Evolutionary conservation across 371 early-diverging fungal genomes (phyloP), one percentile per base, ranked within the genome.

Genomic region (Mortierella sp.): DNA sequence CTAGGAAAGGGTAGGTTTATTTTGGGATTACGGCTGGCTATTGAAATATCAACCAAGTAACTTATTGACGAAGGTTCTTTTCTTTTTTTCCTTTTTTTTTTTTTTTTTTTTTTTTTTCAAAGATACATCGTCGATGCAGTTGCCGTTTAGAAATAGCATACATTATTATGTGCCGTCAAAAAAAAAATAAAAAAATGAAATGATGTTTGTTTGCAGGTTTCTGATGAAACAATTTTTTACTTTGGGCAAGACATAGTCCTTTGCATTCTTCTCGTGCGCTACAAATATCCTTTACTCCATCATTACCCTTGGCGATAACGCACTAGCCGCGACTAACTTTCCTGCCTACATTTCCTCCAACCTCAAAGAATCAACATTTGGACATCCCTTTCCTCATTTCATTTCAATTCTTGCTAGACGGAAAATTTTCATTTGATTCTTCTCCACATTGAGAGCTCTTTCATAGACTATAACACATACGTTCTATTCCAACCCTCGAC

Each of bases 1-100:
- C 82, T 5, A 85, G 87, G 56, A 89, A 89, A 81, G 89, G 88
- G 85, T 87, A 85, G 64, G 78, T 64, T 22, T 49, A 17, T n/a
- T 23, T 9, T 22, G 15, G 17, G 43, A 43, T 43, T 17, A 17
- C 10, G 19, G 19, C 19, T n/a, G n/a, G 40, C 40, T 2, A 19
- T 45, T 45, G 2, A n/a, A n/a, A n/a, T n/a, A 45, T 45, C 45
- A 45, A 15, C 40, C 12, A 37, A 37, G n/a, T n/a, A n/a, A n/a
- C n/a, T n/a, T n/a, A n/a, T n/a, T n/a, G n/a, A n/a, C n/a, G n/a
- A n/a, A n/a, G n/a, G n/a, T n/a, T n/a, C n/a, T n/a, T n/a, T n/a
- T n/a, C n/a, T 15, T 2, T 45, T 45, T 15, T 47, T 12, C 35
- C 17, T 45, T 8, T 7, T 9, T 51, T 29, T 63, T 51, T n/a